These are phyloP conservation scores for Termitomyces sp. DNA, from an alignment of 768 basidiomycete genomes.

Conservation along the genomic window DNA sequence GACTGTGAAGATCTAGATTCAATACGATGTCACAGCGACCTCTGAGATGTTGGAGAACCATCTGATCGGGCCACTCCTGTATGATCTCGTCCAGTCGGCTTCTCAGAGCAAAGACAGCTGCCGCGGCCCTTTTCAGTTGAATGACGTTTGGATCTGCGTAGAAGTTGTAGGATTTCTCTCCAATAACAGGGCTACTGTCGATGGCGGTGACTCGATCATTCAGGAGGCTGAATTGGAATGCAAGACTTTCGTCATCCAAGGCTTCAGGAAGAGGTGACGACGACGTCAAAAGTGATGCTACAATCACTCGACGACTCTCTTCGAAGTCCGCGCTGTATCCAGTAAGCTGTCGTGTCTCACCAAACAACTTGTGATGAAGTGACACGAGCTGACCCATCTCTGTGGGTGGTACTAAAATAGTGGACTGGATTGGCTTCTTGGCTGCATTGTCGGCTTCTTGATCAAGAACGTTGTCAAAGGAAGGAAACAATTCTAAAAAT, in stretches of 20 bases:
- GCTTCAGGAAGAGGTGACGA: constrained; percentile 31
- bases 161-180: constrained; percentile 56
- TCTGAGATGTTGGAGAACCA: constrained; percentile 86
- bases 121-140: constrained; percentile 63
- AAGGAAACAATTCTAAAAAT: constrained; percentile 82
- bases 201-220: constrained; percentile 35
- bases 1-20: constrained; percentile 55
- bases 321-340: constrained; percentile 24
- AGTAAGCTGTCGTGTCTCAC: constrained; percentile 3
- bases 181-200: constrained; percentile 16
- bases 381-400: constrained; percentile 38
- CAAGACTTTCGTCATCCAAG: constrained; percentile 50
- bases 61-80: constrained; percentile 93
- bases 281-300: constrained; percentile 32
- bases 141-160: constrained; percentile 74
- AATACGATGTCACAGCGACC: constrained; percentile 69
- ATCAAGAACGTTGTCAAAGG: constrained; percentile 62
- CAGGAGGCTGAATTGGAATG: constrained; percentile 51
- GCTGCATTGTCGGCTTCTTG: constrained; percentile 16
- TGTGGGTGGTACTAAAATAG: constrained; percentile 28
- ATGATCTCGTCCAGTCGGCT: constrained; percentile 54
- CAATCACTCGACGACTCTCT: constrained; percentile 27
- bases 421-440: constrained; percentile 12
- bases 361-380: constrained; percentile 48
- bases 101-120: constrained; percentile 48